phyloP scores from a whole-genome alignment of 108 stramenopile species.

The Nitzschia sp. region DNA sequence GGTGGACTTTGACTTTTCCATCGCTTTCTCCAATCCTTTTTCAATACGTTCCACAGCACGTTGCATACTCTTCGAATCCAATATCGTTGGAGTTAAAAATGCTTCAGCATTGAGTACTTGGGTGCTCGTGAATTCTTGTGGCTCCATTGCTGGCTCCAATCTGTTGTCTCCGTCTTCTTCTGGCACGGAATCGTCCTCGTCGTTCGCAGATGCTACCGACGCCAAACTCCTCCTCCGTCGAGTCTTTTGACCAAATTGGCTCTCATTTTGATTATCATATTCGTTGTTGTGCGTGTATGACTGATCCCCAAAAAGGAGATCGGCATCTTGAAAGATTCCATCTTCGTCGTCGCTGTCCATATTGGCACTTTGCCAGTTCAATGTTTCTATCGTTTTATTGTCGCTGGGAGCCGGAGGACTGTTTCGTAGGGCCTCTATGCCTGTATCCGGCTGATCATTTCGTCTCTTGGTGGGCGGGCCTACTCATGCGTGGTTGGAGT shows the following conservation, averaged over 20 bases:
- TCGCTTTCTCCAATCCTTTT: not conserved
- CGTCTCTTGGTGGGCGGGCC: too few relatives aligned
- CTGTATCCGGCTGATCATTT: too few relatives aligned
- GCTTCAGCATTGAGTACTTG: not conserved
- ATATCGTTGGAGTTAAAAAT: not conserved
- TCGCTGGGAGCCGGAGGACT: too few relatives aligned
- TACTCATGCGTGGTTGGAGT: too few relatives aligned
- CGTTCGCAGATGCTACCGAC: too few relatives aligned
- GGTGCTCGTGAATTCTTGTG: not conserved
- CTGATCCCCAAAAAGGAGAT: not conserved
- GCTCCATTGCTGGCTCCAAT: not conserved
- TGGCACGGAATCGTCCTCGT: not conserved
- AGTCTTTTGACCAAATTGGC: not conserved
- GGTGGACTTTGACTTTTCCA: not conserved
- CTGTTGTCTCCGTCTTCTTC: not conserved
- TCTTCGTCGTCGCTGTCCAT: not conserved
- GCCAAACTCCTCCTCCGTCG: not conserved
- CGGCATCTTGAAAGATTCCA: not conserved
- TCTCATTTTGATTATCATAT: not conserved
- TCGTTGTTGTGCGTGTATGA: not conserved
- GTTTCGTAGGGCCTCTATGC: too few relatives aligned
- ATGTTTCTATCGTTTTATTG: too few relatives aligned
- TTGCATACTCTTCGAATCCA: not conserved
- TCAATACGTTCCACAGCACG: not conserved
- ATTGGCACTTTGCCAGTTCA: too few relatives aligned